phyloP scores from a whole-genome alignment of 2,329 filamentous ascomycete genomes.

The Fusarium proliferatum region DNA sequence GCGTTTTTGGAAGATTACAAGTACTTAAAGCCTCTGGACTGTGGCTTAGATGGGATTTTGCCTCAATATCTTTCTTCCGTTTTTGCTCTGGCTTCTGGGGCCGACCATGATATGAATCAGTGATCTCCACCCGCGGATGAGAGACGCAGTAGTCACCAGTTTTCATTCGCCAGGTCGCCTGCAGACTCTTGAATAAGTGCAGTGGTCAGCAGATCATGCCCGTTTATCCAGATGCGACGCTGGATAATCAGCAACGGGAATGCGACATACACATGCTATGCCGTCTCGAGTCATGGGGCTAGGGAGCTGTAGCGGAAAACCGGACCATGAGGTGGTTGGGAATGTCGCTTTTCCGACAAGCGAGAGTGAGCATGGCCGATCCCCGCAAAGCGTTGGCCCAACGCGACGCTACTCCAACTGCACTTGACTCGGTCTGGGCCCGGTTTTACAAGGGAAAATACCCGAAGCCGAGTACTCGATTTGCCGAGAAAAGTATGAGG shows the following conservation, averaged over 20 bases:
- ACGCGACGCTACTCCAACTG: not conserved
- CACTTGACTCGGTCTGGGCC: not conserved
- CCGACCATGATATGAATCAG: not conserved
- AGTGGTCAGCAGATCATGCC: not conserved
- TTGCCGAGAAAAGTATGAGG: not conserved
- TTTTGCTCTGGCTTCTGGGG: not conserved
- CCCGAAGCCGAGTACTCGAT: not conserved
- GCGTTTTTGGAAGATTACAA: not conserved
- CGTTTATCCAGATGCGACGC: not conserved
- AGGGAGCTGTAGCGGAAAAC: constrained; percentile 3
- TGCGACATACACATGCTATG: not conserved
- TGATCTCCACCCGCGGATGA: not conserved
- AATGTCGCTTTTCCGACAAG: constrained; percentile 13
- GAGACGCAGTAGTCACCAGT: too few species aligned
- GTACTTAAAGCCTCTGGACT: constrained; percentile 33
- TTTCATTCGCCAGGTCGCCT: not conserved
- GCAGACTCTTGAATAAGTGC: not conserved
- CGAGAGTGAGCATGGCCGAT: constrained; percentile 1
- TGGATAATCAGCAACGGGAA: not conserved
- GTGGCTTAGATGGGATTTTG: not conserved
- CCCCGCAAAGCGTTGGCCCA: constrained; percentile 5
- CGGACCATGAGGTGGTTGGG: not conserved
- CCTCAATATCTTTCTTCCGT: not conserved
- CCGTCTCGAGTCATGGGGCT: not conserved
- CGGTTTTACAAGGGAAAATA: not conserved